These are phyloP conservation scores for Colletotrichum sp. DNA, from an alignment of 2,329 filamentous ascomycete species.

Conservation along the genomic window DNA sequence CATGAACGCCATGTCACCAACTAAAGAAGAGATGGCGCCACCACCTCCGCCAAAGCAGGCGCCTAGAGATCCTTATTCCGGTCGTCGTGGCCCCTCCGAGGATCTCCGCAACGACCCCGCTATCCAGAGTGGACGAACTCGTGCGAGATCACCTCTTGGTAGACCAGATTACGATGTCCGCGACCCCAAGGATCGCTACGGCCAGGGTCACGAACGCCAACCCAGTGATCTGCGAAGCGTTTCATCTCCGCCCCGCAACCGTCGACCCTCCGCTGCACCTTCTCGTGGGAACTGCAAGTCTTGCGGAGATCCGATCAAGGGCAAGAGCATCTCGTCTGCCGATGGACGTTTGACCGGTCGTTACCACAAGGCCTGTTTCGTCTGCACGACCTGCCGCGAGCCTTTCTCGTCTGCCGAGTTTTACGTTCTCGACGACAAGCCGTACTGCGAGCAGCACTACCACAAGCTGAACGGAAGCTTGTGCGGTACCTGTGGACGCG, in stretches of 20 bases:
- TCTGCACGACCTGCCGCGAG: constrained; percentile 81
- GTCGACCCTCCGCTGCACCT: constrained; percentile 31
- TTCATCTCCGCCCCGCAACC: constrained; percentile 27
- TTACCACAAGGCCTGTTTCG: constrained; percentile 95
- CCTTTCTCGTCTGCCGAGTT: constrained; percentile 90
- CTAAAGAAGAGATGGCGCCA: constrained; percentile 30
- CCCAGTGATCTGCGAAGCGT: constrained; percentile 18
- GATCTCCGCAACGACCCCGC: constrained; percentile 39
- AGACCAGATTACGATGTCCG: constrained; percentile 23
- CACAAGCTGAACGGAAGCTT: constrained; percentile 89
- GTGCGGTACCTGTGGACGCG: constrained; percentile 78
- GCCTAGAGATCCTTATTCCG: constrained; percentile 13
- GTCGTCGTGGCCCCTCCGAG: constrained; percentile 3
- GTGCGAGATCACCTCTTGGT: constrained; percentile 27
- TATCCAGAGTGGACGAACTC: constrained; percentile 24
- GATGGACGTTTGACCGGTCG: constrained; percentile 90
- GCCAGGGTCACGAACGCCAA: constrained; percentile 8
- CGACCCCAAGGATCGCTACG: constrained; percentile 15
- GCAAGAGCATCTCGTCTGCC: constrained; percentile 92
- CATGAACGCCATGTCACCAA: constrained; percentile 44
- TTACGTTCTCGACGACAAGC: constrained; percentile 86
- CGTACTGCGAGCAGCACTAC: constrained; percentile 92
- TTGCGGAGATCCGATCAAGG: constrained; percentile 78
- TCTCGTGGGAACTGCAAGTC: constrained; percentile 82
- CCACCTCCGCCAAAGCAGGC: constrained; percentile 25